A percentile compares a stretch with the other conserved stretches of the same genome.
phyloP scores from a whole-genome alignment of 192 early-diverging fungal species.

The Dissophora globulifera region DNA sequence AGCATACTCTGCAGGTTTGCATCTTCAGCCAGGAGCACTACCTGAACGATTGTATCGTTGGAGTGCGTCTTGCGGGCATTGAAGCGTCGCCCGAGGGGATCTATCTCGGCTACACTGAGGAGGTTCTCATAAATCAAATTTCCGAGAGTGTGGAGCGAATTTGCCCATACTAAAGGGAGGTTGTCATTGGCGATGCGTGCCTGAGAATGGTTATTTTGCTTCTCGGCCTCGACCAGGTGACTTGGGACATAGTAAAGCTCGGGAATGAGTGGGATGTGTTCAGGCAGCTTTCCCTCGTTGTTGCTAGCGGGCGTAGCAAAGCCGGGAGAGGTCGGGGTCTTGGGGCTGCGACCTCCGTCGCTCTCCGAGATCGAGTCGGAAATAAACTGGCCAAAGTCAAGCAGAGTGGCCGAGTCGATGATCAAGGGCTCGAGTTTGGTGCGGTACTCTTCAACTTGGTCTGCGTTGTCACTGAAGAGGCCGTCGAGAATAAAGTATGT shows the following conservation, averaged over 20 bases:
- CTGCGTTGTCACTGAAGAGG: conserved; percentile 72
- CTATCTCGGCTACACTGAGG: conserved; percentile 80
- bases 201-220: conserved; percentile 75
- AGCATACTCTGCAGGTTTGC: conserved; percentile 74
- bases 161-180: conserved; percentile 88
- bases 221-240: conserved; percentile 78
- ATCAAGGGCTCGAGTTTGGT: conserved; percentile 73
- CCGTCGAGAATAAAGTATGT: conserved; percentile 89
- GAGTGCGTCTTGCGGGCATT: conserved; percentile 60
- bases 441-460: conserved; percentile 77
- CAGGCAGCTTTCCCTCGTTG: conserved; percentile 27
- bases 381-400: conserved; percentile 58
- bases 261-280: conserved; percentile 67
- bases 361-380: conserved; percentile 46
- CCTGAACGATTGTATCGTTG: conserved; percentile 75
- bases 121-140: conserved; percentile 81
- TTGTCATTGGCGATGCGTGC: conserved; percentile 85
- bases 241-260: conserved; percentile 87
- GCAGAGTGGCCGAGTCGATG: conserved; percentile 71
- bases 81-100: conserved; percentile 82
- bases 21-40: conserved; percentile 82
- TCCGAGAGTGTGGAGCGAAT: conserved; percentile 82
- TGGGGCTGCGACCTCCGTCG: conserved; percentile 32
- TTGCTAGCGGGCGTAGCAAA: conserved; percentile 30
- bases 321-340: conserved; percentile 49